Evolutionary conservation across 73 alveolate genomes (phyloP).

Genomic region (Paramecium octaurelia): DNA sequence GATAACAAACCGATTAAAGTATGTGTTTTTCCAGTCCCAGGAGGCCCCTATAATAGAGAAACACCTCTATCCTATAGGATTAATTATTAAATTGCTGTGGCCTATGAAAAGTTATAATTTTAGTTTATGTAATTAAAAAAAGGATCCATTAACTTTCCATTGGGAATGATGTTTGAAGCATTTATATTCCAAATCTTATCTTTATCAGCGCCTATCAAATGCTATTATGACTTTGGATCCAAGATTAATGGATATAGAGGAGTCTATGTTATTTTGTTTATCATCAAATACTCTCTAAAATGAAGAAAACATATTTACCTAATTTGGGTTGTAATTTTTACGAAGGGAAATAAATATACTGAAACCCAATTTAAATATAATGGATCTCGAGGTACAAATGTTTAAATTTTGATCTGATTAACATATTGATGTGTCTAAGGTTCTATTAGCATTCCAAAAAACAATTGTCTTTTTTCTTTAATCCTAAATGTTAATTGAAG

Average conservation of each 20-base stretch:
- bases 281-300: neutral
- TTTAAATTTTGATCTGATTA: neutral
- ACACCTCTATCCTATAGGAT: conserved; percentile 6
- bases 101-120: neutral
- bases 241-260: neutral
- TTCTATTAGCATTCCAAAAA: conserved; percentile 20
- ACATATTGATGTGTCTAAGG: neutral
- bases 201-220: neutral
- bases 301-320: neutral
- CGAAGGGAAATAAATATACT: neutral
- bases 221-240: neutral
- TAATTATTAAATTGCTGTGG: conserved; percentile 11
- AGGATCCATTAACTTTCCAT: neutral
- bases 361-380: neutral
- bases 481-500: neutral
- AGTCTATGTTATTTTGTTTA: neutral
- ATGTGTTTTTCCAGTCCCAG: conserved; percentile 62
- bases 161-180: neutral
- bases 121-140: neutral
- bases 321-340: neutral
- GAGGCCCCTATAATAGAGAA: conserved; percentile 56
- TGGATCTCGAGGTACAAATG: neutral
- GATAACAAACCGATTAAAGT: conserved; percentile 44
- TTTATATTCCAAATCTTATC: neutral
- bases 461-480: neutral